phyloP scores from a whole-genome alignment of 805 yeast genomes.

The Yamadazyma takamatsuzukensis region DNA sequence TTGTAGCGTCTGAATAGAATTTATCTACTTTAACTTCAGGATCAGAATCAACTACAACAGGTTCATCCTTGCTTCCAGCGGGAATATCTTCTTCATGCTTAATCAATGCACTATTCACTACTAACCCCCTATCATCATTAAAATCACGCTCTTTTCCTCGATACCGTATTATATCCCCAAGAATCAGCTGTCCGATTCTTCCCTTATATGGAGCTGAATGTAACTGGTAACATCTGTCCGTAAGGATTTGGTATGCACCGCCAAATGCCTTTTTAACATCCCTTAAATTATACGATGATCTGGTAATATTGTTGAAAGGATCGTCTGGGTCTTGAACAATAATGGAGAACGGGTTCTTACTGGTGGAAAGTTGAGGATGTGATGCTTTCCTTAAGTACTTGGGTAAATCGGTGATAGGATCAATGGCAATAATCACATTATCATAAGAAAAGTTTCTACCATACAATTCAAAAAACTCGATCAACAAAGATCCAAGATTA shows the following conservation, averaged over 20 bases:
- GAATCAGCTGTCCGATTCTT: slow-evolving; percentile 66
- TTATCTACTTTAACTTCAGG: slow-evolving; percentile 46
- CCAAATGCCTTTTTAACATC: slow-evolving; percentile 82
- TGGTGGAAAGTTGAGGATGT: slow-evolving; percentile 43
- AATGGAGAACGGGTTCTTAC: slow-evolving; percentile 55
- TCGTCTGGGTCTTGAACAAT: slow-evolving; percentile 91
- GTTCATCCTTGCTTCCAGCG: no score
- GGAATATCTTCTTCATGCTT: slow-evolving; percentile 32
- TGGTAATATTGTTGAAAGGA: slow-evolving; percentile 72
- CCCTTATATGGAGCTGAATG: slow-evolving; percentile 61
- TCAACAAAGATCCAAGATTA: slow-evolving; percentile 79
- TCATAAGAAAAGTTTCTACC: slow-evolving; percentile 89
- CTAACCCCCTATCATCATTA: slow-evolving; percentile 65
- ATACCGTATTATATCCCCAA: slow-evolving; percentile 76
- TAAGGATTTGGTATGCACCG: slow-evolving; percentile 78
- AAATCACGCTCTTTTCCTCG: slow-evolving; percentile 74
- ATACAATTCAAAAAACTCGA: slow-evolving; percentile 89
- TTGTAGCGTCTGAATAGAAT: no score
- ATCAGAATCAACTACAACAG: no score
- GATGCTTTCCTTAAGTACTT: slow-evolving; percentile 60
- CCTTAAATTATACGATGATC: slow-evolving; percentile 78
- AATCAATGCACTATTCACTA: slow-evolving; percentile 55
- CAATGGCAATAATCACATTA: slow-evolving; percentile 64
- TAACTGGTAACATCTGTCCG: slow-evolving; percentile 71
- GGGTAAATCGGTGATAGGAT: slow-evolving; percentile 46